Percentiles rank a stretch among this genome's conserved stretches.
Conservation (phyloP, 176 grass and related monocot species). For the Saccharum spontaneum region DNA sequence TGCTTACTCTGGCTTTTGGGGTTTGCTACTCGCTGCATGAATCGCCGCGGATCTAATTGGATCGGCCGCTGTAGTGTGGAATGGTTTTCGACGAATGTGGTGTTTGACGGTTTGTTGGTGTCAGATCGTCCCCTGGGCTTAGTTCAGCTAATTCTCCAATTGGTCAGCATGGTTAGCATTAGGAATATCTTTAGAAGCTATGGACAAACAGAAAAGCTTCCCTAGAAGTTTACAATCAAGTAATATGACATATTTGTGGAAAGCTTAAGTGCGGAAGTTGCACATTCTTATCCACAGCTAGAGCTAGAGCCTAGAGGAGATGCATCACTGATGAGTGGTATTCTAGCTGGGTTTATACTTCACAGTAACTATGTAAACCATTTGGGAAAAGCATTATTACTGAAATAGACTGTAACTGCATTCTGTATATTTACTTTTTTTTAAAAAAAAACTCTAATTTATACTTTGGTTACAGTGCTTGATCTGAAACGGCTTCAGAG, state of each 20-base stretch:
- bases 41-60: conserved; percentile 4
- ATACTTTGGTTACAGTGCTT: conserved; percentile 60
- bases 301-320: conserved; percentile 16
- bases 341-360: not conserved
- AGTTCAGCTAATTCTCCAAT: not conserved
- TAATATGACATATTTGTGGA: not conserved
- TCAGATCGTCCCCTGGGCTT: conserved; percentile 1
- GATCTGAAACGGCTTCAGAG: conserved; percentile 75
- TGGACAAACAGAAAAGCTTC: not conserved
- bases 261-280: not conserved
- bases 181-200: not conserved
- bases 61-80: not conserved
- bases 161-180: not conserved
- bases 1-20: not conserved
- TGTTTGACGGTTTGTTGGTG: not conserved
- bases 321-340: conserved; percentile 6
- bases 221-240: not conserved
- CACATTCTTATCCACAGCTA: not conserved
- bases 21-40: not conserved
- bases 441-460: not conserved
- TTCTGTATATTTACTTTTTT: not conserved
- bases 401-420: not conserved
- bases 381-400: not conserved
- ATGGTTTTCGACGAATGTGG: not conserved
- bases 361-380: not conserved